Percentiles rank a stretch among this genome's conserved stretches.
These are phyloP conservation scores for Termitomyces sp. DNA, from an alignment of 768 basidiomycete genomes.

Conservation along the genomic window DNA sequence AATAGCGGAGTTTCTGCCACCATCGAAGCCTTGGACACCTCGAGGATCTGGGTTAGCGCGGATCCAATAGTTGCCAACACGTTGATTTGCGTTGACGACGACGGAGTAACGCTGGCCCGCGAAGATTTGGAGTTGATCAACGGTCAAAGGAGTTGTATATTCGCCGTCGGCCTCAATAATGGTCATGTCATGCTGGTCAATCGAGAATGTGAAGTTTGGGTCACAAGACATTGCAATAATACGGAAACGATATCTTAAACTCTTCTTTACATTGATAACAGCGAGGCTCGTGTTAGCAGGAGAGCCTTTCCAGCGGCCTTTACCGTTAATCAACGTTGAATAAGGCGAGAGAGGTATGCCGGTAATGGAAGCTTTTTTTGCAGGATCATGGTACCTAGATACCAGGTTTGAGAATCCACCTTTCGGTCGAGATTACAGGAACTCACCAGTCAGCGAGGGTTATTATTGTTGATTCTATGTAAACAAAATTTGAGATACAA, in stretches of 20 bases:
- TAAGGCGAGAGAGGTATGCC: neutral
- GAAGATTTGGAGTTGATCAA: conserved; percentile 39
- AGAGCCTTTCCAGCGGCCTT: conserved; percentile 27
- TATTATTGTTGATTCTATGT: conserved; percentile 34
- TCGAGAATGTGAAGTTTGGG: conserved; percentile 34
- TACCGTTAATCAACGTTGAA: conserved; percentile 31
- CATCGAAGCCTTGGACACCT: conserved; percentile 19
- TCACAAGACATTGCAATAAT: conserved; percentile 29
- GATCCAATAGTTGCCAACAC: conserved; percentile 48
- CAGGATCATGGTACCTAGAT: conserved; percentile 4
- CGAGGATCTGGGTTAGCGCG: conserved; percentile 26
- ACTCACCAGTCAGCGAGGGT: conserved; percentile 33
- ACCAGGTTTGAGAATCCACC: neutral
- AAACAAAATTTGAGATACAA: neutral
- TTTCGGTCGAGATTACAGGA: neutral
- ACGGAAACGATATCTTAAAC: conserved; percentile 28
- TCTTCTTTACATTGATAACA: neutral
- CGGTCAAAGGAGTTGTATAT: conserved; percentile 34
- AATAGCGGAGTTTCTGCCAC: conserved; percentile 43
- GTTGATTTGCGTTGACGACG: conserved; percentile 39
- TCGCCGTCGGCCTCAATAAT: conserved; percentile 49
- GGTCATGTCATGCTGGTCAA: conserved; percentile 42
- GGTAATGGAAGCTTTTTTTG: neutral
- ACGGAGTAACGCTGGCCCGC: conserved; percentile 19
- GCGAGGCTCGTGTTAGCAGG: conserved; percentile 9